Conservation (phyloP, 2,329 filamentous ascomycete species). For the Colletotrichum trifolii region DNA sequence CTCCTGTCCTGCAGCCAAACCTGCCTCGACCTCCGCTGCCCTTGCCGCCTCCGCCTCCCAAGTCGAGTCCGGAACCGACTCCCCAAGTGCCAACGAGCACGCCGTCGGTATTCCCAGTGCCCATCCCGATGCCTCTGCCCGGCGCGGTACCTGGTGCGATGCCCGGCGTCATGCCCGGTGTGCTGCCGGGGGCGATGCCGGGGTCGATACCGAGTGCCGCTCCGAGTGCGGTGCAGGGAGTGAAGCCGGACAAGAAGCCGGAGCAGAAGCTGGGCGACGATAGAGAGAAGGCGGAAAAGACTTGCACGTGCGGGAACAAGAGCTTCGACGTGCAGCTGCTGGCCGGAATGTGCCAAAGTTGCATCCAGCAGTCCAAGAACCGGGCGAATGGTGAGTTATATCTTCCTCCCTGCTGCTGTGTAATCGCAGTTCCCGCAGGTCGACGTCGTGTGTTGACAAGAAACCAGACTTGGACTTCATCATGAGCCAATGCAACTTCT, state of each 20-base stretch:
- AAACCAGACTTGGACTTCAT: conserved; percentile 49
- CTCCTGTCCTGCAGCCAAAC: neutral
- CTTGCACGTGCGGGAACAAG: conserved; percentile 51
- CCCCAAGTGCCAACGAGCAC: conserved; percentile 8
- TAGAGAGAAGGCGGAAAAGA: conserved; percentile 44
- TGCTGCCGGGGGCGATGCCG: too few relatives aligned
- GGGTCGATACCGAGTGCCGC: too few relatives aligned
- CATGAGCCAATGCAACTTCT: conserved; percentile 50
- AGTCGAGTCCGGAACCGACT: neutral
- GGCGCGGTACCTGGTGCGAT: neutral
- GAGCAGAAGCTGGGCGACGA: conserved; percentile 30
- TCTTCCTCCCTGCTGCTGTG: neutral
- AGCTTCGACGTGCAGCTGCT: conserved; percentile 53
- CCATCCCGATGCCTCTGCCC: neutral
- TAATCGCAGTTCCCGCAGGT: too few relatives aligned
- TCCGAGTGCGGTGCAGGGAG: conserved; percentile 37
- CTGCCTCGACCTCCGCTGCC: neutral
- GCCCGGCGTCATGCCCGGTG: conserved; percentile 37
- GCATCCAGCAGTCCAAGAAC: conserved; percentile 47
- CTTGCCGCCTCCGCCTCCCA: neutral
- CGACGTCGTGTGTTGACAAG: too few relatives aligned
- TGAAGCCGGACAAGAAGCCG: conserved; percentile 21
- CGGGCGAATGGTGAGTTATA: conserved; percentile 45
- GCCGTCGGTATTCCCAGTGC: conserved; percentile 38
- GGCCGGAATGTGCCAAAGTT: conserved; percentile 52